Evolutionary conservation across 208 protist genomes (phyloP).

Genomic region (Leishmania martiniquensis): DNA sequence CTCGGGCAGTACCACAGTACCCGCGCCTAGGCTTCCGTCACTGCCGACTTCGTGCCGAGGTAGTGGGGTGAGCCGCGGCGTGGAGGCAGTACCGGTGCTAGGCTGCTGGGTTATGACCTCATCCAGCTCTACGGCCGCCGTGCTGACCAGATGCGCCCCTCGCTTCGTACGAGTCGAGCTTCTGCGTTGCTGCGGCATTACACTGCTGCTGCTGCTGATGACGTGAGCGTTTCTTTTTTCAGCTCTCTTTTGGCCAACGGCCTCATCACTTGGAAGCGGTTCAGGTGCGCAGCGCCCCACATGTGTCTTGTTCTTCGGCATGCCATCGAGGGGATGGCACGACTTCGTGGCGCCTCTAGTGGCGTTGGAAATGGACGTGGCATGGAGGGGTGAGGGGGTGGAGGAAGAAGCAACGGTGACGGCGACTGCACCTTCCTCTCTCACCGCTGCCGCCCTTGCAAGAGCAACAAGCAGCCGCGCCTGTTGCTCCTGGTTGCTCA

Average conservation of each 20-base stretch:
- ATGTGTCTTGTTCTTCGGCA: not conserved
- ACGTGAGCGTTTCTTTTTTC: not conserved
- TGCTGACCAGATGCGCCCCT: not conserved
- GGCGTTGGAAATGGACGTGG: not conserved
- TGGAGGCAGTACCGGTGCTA: not conserved
- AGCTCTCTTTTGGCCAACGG: not conserved
- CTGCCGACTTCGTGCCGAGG: not conserved
- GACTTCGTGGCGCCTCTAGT: not conserved
- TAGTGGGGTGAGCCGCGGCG: conserved; percentile 5
- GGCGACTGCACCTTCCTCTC: not conserved
- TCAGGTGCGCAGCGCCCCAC: not conserved
- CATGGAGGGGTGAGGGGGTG: not conserved
- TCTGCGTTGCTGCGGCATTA: not conserved
- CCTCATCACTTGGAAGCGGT: not conserved
- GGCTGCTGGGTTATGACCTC: not conserved
- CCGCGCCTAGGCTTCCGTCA: not conserved
- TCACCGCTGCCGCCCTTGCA: not conserved
- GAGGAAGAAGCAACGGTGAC: not conserved
- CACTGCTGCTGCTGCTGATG: not conserved
- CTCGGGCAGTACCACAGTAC: not conserved
- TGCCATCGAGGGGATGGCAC: not conserved
- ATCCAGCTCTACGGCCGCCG: not conserved
- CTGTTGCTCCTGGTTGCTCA: not conserved
- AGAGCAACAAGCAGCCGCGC: not conserved
- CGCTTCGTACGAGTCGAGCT: not conserved